Evolutionary conservation across 1,284 basidiomycete species (phyloP).

Genomic region (Ceratobasidium sp.): DNA sequence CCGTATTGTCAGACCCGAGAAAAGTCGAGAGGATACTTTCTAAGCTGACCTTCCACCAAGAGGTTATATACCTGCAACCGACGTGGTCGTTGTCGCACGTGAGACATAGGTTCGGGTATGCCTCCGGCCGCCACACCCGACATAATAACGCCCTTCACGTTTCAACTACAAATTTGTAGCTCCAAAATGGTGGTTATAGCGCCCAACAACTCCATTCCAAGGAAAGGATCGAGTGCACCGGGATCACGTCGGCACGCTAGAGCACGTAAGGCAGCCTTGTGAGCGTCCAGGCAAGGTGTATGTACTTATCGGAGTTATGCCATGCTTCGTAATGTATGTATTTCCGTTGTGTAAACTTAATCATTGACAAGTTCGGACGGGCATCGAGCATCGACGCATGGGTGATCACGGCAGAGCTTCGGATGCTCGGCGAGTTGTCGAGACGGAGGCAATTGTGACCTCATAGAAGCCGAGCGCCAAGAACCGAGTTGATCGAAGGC

Average conservation of each 20-base stretch:
- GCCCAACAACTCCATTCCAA: background rate
- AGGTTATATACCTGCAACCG: background rate
- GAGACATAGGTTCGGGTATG: too few relatives aligned
- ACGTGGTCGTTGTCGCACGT: too few relatives aligned
- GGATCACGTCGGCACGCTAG: background rate
- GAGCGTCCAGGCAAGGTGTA: background rate
- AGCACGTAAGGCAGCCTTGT: background rate
- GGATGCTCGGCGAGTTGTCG: slow-evolving; percentile 20
- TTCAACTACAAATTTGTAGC: background rate
- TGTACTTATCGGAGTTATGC: background rate
- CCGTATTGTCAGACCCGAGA: background rate
- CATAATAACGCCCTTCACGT: background rate
- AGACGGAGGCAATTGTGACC: background rate
- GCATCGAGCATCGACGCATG: background rate
- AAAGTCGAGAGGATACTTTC: background rate
- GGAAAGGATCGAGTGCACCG: background rate
- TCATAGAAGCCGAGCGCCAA: background rate
- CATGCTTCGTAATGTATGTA: background rate
- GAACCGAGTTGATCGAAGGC: background rate
- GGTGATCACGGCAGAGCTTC: slow-evolving; percentile 9
- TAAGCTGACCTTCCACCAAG: too few relatives aligned
- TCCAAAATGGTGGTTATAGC: background rate
- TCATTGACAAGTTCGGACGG: too few relatives aligned
- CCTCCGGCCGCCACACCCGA: too few relatives aligned
- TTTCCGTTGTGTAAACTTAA: background rate